Evolutionary conservation across 306 rosid species (phyloP).

Genomic region (Lathyrus oleraceus): DNA sequence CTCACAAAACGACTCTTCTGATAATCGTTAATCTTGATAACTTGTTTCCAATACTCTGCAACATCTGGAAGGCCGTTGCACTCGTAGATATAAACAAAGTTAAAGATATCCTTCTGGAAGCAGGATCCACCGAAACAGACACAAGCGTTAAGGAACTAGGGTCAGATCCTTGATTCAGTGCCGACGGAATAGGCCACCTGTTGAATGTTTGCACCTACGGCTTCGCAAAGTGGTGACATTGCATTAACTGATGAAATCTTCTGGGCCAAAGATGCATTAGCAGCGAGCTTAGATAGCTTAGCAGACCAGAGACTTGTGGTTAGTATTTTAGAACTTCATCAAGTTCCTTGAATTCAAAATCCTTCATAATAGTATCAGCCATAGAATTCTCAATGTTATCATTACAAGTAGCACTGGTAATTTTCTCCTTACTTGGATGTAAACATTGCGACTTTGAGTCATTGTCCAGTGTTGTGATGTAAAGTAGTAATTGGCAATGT

Average conservation of each 20-base stretch:
- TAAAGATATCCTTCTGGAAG: slow-evolving; percentile 97
- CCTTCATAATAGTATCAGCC: too few relatives aligned
- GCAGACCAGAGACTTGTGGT: slow-evolving; percentile 99
- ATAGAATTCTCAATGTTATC: too few relatives aligned
- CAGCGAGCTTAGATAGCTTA: slow-evolving; percentile 97
- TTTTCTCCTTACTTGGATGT: too few relatives aligned
- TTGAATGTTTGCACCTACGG: slow-evolving; percentile 82
- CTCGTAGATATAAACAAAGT: slow-evolving; percentile 93
- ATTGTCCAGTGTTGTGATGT: too few relatives aligned
- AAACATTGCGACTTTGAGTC: too few relatives aligned
- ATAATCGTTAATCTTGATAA: slow-evolving; percentile 92
- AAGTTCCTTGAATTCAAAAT: too few relatives aligned
- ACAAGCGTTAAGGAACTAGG: slow-evolving; percentile 95
- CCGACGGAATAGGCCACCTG: slow-evolving; percentile 92
- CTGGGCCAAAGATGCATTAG: slow-evolving; percentile 98
- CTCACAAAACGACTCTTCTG: slow-evolving; percentile 95
- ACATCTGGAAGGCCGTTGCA: slow-evolving; percentile 99
- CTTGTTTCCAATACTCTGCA: slow-evolving; percentile 99
- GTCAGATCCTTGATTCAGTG: slow-evolving; percentile 88
- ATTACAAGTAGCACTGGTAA: too few relatives aligned
- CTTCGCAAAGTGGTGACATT: slow-evolving; percentile 98
- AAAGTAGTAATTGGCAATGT: too few relatives aligned
- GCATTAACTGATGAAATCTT: slow-evolving; percentile 98
- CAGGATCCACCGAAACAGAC: slow-evolving; percentile 99
- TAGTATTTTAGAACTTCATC: too few relatives aligned